Conservation (phyloP, 2,329 filamentous ascomycete species). For the Aspergillus costaricaensis region DNA sequence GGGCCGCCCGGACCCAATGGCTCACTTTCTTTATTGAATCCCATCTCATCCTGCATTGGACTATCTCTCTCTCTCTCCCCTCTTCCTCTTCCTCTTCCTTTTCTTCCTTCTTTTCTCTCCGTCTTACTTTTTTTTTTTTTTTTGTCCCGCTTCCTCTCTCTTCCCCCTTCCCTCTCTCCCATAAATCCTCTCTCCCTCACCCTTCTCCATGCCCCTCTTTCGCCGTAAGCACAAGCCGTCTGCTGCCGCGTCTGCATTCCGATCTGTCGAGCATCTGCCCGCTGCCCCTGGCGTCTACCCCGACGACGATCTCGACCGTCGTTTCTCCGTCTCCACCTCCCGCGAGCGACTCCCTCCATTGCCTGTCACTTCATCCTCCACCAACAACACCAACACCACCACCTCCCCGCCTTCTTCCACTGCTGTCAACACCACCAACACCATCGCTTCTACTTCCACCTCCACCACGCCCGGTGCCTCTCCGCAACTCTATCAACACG, state of each 20-base stretch:
- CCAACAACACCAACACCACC: conserved; percentile 11
- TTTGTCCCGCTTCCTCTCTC: background rate
- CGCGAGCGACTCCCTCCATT: conserved; percentile 16
- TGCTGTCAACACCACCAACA: conserved; percentile 10
- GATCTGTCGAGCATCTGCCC: conserved; percentile 20
- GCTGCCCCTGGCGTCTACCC: conserved; percentile 14
- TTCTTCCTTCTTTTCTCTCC: conserved; percentile 9
- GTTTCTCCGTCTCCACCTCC: conserved; percentile 14
- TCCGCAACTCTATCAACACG: background rate
- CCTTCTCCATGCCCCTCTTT: conserved; percentile 22
- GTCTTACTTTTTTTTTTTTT: background rate
- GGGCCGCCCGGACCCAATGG: background rate
- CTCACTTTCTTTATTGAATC: conserved; percentile 5
- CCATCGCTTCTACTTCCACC: conserved; percentile 19
- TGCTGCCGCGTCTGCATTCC: conserved; percentile 18
- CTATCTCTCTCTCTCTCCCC: background rate
- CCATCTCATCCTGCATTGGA: background rate
- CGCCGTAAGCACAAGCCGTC: conserved; percentile 20
- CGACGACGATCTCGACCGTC: conserved; percentile 12
- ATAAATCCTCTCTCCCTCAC: conserved; percentile 1
- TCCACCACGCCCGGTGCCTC: conserved; percentile 1
- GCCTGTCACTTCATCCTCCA: conserved; percentile 13
- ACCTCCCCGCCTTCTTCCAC: conserved; percentile 4
- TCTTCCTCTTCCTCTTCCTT: background rate
- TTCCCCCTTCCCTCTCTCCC: background rate